Conservation (phyloP, 306 rosid genomes). For the Clitoria ternatea region DNA sequence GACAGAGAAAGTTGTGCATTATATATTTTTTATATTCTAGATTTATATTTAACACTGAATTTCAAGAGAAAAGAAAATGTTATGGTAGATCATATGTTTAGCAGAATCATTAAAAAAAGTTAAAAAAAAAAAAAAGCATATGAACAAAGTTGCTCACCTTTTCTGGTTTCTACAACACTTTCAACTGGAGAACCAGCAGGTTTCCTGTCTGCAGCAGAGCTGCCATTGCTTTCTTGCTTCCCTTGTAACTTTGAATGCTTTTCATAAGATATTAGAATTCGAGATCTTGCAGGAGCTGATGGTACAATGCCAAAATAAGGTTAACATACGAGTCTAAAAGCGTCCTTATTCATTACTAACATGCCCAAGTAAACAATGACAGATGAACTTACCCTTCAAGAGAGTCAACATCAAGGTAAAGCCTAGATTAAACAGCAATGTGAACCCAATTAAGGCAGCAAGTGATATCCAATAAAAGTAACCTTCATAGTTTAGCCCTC, state of each 20-base stretch:
- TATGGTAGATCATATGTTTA: not conserved
- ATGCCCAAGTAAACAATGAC: not conserved
- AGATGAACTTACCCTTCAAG: conserved; percentile 28
- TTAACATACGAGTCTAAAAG: not conserved
- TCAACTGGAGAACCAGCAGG: not conserved
- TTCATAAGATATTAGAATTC: conserved; percentile 35
- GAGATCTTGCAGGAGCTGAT: conserved; percentile 51
- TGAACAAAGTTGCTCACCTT: not conserved
- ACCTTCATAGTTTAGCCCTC: conserved; percentile 37
- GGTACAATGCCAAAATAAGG: conserved; percentile 10
- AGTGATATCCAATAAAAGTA: conserved; percentile 52
- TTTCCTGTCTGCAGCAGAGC: conserved; percentile 13
- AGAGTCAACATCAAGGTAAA: conserved; percentile 42
- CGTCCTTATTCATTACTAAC: not conserved
- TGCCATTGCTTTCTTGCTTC: conserved; percentile 17
- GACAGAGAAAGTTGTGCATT: not conserved
- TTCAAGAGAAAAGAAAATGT: not conserved
- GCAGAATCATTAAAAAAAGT: not conserved
- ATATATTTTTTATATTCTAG: not conserved
- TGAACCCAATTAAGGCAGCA: conserved; percentile 48
- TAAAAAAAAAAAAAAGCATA: not conserved
- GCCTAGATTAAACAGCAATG: conserved; percentile 42
- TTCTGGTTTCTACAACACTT: conserved; percentile 10
- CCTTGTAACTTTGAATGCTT: conserved; percentile 33
- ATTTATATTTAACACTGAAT: not conserved